Conservation (phyloP, 2,329 filamentous ascomycete genomes). For the Diatrype stigma region DNA sequence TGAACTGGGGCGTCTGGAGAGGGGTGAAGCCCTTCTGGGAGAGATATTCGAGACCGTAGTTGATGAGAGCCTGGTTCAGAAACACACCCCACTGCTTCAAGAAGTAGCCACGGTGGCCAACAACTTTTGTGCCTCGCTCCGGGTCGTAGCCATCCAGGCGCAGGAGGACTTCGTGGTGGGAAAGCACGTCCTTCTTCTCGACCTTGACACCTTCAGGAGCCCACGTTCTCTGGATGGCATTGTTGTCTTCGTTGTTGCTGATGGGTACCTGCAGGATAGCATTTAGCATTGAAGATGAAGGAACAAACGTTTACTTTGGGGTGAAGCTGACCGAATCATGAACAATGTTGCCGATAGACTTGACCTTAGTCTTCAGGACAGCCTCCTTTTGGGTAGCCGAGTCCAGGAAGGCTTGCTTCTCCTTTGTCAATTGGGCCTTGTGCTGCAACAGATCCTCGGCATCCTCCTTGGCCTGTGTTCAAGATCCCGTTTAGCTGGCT, state of each 20-base stretch:
- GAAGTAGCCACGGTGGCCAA: constrained; percentile 93
- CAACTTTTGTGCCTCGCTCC: constrained; percentile 87
- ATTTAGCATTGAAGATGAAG: constrained; percentile 36
- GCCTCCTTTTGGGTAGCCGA: constrained; percentile 71
- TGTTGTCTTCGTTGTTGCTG: constrained; percentile 61
- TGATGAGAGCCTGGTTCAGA: constrained; percentile 87
- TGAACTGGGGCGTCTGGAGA: constrained; percentile 86
- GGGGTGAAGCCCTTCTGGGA: constrained; percentile 75
- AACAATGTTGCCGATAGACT: constrained; percentile 85
- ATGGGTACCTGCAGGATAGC: constrained; percentile 17
- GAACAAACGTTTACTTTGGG: constrained; percentile 39
- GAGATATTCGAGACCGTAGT: constrained; percentile 91
- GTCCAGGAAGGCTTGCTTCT: constrained; percentile 77
- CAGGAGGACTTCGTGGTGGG: constrained; percentile 90
- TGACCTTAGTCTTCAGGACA: constrained; percentile 71
- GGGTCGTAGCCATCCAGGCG: constrained; percentile 89
- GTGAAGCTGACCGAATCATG: constrained; percentile 58
- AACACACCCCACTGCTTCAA: constrained; percentile 85
- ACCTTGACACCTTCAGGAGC: constrained; percentile 69
- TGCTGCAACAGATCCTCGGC: constrained; percentile 74
- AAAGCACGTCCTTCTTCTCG: constrained; percentile 74
- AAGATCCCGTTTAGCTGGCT: background rate
- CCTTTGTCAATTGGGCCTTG: constrained; percentile 72
- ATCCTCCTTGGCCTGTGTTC: constrained; percentile 75
- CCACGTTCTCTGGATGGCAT: constrained; percentile 73